Percentiles rank a stretch among this genome's conserved stretches.
phyloP scores from a whole-genome alignment of 225 moss, liverwort and hornwort genomes.

The Polytrichum commune region DNA sequence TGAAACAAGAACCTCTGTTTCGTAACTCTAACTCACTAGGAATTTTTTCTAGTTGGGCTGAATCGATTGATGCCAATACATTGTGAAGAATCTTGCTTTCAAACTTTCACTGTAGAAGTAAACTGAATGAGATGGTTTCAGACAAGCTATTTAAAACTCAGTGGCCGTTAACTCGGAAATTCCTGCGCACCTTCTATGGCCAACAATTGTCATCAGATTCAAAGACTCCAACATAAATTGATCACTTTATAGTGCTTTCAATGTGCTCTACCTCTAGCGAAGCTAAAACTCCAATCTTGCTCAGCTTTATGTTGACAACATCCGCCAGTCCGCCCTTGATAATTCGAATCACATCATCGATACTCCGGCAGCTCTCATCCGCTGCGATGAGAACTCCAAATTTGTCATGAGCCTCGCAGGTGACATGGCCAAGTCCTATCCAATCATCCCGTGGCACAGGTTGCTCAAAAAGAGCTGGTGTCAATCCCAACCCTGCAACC shows the following conservation, averaged over 20 bases:
- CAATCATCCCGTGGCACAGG: conserved; percentile 83
- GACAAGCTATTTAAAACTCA: too few species aligned
- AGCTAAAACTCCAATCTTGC: conserved; percentile 78
- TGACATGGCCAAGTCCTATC: conserved; percentile 65
- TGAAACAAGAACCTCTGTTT: background rate
- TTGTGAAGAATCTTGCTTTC: too few species aligned
- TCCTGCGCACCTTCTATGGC: too few species aligned
- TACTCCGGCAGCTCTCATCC: conserved; percentile 82
- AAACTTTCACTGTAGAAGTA: too few species aligned
- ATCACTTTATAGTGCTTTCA: background rate
- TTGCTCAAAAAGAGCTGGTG: conserved; percentile 73
- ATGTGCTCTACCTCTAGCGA: conserved; percentile 49
- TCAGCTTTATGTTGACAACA: conserved; percentile 78
- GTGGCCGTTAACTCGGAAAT: too few species aligned
- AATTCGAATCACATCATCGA: conserved; percentile 60
- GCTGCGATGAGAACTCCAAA: conserved; percentile 81
- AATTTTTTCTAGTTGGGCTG: too few species aligned
- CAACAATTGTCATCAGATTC: too few species aligned
- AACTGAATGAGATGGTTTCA: too few species aligned
- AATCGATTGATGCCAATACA: too few species aligned
- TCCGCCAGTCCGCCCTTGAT: conserved; percentile 58
- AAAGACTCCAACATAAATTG: too few species aligned
- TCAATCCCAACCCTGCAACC: conserved; percentile 58
- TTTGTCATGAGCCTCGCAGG: conserved; percentile 53
- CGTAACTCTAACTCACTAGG: too few species aligned